These are phyloP conservation scores for Candida sp. DNA, from an alignment of 1,139 yeast genomes.

Conservation along the genomic window DNA sequence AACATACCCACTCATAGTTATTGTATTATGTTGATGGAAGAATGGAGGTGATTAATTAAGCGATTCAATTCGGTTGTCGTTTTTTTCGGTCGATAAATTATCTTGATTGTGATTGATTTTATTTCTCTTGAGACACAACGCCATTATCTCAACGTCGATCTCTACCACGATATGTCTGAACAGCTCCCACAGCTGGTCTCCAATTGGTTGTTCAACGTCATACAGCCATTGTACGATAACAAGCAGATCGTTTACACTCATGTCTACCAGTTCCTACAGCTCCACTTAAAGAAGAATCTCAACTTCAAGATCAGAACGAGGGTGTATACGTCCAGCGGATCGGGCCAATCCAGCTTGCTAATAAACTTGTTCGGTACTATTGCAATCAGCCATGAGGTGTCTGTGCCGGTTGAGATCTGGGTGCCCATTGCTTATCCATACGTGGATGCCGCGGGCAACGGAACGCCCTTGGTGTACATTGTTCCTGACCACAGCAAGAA, in stretches of 20 bases:
- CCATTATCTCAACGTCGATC: not conserved
- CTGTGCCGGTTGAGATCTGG: slow-evolving; percentile 78
- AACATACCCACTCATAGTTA: slow-evolving; percentile 28
- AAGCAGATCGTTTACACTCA: slow-evolving; percentile 64
- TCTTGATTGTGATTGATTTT: not conserved
- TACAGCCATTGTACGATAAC: slow-evolving; percentile 56
- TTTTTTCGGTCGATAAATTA: slow-evolving; percentile 4
- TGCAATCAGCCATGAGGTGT: slow-evolving; percentile 31
- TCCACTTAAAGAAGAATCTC: slow-evolving; percentile 40
- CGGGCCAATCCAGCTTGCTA: slow-evolving; percentile 64
- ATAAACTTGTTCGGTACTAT: slow-evolving; percentile 68
- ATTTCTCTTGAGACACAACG: not conserved
- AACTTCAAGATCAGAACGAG: slow-evolving; percentile 69
- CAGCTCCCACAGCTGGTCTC: slow-evolving; percentile 40
- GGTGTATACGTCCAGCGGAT: slow-evolving; percentile 58
- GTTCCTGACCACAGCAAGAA: slow-evolving; percentile 49
- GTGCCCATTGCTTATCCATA: slow-evolving; percentile 73
- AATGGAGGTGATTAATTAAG: not conserved
- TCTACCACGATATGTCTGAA: not conserved
- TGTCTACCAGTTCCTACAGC: slow-evolving; percentile 55
- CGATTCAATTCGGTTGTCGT: slow-evolving; percentile 2
- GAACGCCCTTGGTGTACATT: slow-evolving; percentile 67
- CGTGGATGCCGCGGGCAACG: slow-evolving; percentile 24
- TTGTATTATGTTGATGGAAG: not conserved
- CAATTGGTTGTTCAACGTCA: slow-evolving; percentile 48